Evolutionary conservation across 2,329 filamentous ascomycete species (phyloP).

Genomic region (Fusarium equiseti): DNA sequence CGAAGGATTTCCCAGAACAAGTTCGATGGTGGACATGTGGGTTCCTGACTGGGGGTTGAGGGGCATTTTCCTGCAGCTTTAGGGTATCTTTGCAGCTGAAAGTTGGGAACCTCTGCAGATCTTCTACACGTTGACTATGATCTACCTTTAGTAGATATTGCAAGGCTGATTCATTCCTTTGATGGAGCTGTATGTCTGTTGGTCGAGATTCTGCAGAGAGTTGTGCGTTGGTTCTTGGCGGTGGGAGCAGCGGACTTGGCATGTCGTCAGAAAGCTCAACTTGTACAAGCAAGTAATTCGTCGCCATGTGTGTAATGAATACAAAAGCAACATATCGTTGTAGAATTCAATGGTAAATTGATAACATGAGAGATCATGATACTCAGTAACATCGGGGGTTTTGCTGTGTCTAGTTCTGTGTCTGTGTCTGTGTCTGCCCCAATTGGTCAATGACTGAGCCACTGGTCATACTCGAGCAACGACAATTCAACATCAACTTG

Average conservation of each 20-base stretch:
- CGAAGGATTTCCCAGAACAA: constrained; percentile 6
- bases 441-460: not conserved
- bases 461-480: not conserved
- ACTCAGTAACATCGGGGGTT: not conserved
- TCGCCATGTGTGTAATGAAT: not conserved
- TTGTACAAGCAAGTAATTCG: fast-evolving
- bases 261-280: not conserved
- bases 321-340: not conserved
- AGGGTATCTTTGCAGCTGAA: constrained; percentile 1
- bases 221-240: not conserved
- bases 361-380: not conserved
- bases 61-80: not conserved
- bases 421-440: not conserved
- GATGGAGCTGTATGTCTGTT: not conserved
- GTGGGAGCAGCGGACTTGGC: not conserved
- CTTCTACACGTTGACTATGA: not conserved
- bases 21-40: not conserved
- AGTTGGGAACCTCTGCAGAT: not conserved
- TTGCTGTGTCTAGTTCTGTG: not conserved
- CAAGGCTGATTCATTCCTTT: not conserved
- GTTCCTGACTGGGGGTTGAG: not conserved
- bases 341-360: not conserved
- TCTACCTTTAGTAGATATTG: not conserved
- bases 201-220: not conserved
- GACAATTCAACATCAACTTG: not conserved